These are phyloP conservation scores for Ganoderma lingzhi DNA, from an alignment of 1,284 basidiomycete genomes.

Conservation along the genomic window DNA sequence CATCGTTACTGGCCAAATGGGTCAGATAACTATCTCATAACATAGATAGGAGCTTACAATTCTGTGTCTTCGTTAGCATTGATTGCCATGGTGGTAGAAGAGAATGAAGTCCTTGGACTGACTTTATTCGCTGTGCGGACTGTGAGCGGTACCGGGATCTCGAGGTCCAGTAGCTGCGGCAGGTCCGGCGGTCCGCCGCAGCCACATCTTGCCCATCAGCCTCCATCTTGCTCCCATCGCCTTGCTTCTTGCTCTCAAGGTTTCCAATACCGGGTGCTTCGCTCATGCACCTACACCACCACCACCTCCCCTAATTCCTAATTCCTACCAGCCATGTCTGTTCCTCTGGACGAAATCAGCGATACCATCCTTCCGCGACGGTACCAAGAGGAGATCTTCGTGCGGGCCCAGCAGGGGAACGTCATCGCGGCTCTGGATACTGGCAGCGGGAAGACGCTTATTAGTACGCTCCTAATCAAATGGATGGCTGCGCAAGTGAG, in stretches of 20 bases:
- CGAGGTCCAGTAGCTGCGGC: constrained; percentile 3
- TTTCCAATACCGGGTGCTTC: not conserved
- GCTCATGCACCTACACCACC: constrained; percentile 10
- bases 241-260: not conserved
- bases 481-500: constrained; percentile 66
- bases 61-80: constrained; percentile 93
- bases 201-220: not conserved
- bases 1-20: constrained; percentile 77
- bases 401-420: constrained; percentile 73
- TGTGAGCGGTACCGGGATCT: not conserved
- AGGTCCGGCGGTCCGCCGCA: constrained; percentile 1
- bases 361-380: constrained; percentile 55
- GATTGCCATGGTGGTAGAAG: constrained; percentile 56
- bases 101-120: not conserved
- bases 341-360: constrained; percentile 36
- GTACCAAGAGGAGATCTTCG: constrained; percentile 81
- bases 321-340: constrained; percentile 29
- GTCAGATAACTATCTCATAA: constrained; percentile 18
- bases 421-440: constrained; percentile 83
- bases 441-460: constrained; percentile 85
- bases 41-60: constrained; percentile 67
- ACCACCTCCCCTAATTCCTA: constrained; percentile 1
- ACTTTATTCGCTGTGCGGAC: not conserved
- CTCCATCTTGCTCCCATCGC: constrained; percentile 5
- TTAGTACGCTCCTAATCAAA: constrained; percentile 80